Evolutionary conservation across 768 basidiomycete species (phyloP).

Genomic region (Suillus luteus): DNA sequence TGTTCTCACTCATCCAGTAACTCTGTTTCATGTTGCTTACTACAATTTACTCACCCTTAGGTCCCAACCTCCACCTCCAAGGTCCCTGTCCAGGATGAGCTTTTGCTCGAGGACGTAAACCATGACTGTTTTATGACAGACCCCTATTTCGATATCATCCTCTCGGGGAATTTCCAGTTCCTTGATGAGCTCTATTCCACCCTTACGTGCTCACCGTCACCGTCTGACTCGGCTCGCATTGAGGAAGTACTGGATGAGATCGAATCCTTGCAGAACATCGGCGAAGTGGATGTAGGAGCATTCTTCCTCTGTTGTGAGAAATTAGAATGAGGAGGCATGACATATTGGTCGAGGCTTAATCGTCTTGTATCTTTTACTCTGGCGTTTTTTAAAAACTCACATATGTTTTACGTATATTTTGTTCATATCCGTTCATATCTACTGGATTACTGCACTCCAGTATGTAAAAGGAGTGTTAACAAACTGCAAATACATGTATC

Average conservation of each 20-base stretch:
- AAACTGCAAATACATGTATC: neutral
- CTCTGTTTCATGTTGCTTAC: too few species aligned
- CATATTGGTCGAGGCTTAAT: neutral
- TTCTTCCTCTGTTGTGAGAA: neutral
- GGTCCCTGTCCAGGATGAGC: neutral
- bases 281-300: neutral
- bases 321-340: neutral
- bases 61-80: neutral
- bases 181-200: conserved; percentile 35
- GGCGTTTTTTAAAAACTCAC: neutral
- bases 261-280: conserved; percentile 37
- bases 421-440: neutral
- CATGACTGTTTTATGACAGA: neutral
- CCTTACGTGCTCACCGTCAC: conserved; percentile 17
- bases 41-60: neutral
- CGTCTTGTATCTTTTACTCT: neutral
- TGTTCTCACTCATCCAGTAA: neutral
- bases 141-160: too few species aligned
- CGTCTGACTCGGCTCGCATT: neutral
- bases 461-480: neutral
- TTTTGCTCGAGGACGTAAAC: neutral
- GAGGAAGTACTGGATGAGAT: too few species aligned
- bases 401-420: neutral
- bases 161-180: conserved; percentile 8
- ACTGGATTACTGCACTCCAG: neutral